Base-by-base conservation (phyloP, 805 yeast genomes). In the Cyberlindnera suaveolens region DNA sequence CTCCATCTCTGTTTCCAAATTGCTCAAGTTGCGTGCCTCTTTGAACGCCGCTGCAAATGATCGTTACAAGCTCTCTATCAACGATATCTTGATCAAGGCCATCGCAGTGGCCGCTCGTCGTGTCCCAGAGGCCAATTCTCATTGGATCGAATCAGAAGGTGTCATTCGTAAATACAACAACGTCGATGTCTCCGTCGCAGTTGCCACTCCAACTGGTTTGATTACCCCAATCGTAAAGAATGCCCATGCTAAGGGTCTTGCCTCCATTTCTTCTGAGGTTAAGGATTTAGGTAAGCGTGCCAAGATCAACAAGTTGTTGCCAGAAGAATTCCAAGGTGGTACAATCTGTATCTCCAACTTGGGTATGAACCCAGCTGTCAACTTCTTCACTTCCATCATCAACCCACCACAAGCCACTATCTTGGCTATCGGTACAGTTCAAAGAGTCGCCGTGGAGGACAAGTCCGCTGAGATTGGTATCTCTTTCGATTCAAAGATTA, bases 281-380 rank as follows among this genome's bases (percentile, higher is more conserved):
- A 93, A 93, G 75, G 96, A 85, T 56, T 77, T 93, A 56, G 98
- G 96, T 55, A 85, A 85, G 76, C 87, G 93, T 70, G 99, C 99
- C 49, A 89, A 91, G 70, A 88, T 76, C 47, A 89, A 88, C 70
- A 93, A 91, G 75, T 81, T 93, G 65, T 63, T 70, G 53, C 99
- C 99, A 50, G 95, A 88, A 67, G 99, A 93, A 73, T 93, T 85
- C 82, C 96, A 88, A 77, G 99, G 99, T 60, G 99, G 99, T 63
- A 90, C 99, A 57, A 87, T 93, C 67, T 89, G 97, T 66, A 91
- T 93, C 62, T 93, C 98, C 53, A 93, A 93, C 83, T 75, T 93
- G 76, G 99, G 99, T 64, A 93, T 93, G 99, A 93, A 93, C 80
- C 78, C 72, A 45, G 98, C 99, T 43, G 97, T 91, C 38, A 75